phyloP scores from a whole-genome alignment of 768 basidiomycete genomes.

The Lactifluus pinguis region DNA sequence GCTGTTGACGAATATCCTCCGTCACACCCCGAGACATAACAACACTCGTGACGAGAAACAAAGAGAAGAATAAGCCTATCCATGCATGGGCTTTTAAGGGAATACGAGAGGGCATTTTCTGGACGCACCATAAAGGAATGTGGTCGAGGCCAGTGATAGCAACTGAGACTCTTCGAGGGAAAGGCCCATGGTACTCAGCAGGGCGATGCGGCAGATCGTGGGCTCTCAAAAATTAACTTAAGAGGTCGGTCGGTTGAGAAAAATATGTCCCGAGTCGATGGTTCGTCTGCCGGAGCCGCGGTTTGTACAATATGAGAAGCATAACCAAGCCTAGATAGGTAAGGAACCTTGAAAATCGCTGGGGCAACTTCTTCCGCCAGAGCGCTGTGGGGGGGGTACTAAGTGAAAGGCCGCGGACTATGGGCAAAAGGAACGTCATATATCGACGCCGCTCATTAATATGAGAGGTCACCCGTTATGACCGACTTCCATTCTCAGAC shows the following conservation, averaged over 20 bases:
- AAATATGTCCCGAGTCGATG: background rate
- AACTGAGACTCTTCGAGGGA: background rate
- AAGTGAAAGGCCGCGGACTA: too few relatives aligned
- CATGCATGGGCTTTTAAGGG: background rate
- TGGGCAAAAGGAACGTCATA: too few relatives aligned
- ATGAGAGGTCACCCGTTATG: too few relatives aligned
- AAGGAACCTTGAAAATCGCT: too few relatives aligned
- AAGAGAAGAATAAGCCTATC: background rate
- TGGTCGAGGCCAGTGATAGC: background rate
- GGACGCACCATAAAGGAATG: slow-evolving; percentile 4
- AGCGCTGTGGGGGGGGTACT: too few relatives aligned
- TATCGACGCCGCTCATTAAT: too few relatives aligned
- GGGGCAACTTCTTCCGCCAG: too few relatives aligned
- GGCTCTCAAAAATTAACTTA: background rate
- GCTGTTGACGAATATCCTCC: background rate
- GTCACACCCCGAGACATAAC: background rate
- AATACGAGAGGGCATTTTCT: background rate
- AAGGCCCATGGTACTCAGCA: background rate
- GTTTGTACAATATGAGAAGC: background rate
- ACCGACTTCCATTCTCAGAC: too few relatives aligned
- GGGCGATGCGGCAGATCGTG: background rate
- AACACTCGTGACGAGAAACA: background rate
- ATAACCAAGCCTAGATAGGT: too few relatives aligned
- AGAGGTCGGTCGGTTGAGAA: background rate
- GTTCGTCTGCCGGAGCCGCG: background rate